These are phyloP conservation scores for Grigorovia humatica DNA, from an alignment of 805 yeast genomes.

Conservation along the genomic window DNA sequence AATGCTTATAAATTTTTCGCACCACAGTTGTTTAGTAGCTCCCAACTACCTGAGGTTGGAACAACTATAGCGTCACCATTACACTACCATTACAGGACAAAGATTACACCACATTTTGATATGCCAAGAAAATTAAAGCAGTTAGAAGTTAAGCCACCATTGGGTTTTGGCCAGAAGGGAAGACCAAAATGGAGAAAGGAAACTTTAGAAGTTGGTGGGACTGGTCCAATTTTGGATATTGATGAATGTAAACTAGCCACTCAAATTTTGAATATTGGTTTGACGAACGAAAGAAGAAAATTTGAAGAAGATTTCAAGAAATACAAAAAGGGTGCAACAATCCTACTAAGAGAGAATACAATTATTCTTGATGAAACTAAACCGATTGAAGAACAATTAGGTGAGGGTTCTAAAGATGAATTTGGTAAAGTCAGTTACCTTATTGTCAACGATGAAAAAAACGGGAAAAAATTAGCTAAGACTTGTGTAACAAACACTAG, in stretches of 20 bases:
- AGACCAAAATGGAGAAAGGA: conserved; percentile 56
- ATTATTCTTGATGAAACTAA: conserved; percentile 25
- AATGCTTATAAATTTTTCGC: conserved; percentile 79
- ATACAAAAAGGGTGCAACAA: conserved; percentile 74
- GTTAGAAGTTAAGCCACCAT: conserved; percentile 43
- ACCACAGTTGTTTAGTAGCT: conserved; percentile 36
- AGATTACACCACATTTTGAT: conserved; percentile 91
- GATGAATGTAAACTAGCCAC: conserved; percentile 94
- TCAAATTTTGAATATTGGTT: conserved; percentile 58
- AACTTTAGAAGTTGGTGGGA: conserved; percentile 41
- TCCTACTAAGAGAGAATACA: conserved; percentile 73
- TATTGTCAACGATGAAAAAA: conserved; percentile 23
- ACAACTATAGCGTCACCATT: conserved; percentile 69
- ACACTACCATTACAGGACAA: conserved; percentile 73
- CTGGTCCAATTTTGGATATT: conserved; percentile 64
- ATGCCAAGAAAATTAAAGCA: conserved; percentile 48
- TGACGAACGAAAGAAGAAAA: conserved; percentile 53
- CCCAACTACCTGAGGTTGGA: conserved; percentile 48
- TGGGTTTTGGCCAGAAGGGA: conserved; percentile 88
- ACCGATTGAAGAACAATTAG: conserved; percentile 27
- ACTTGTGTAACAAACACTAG: conserved; percentile 73
- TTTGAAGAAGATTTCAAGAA: conserved; percentile 38
- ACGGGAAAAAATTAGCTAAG: conserved; percentile 35
- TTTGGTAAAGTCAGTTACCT: conserved; percentile 30
- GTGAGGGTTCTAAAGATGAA: conserved; percentile 38